These are phyloP conservation scores for Chaetomiaceae sp. DNA, from an alignment of 2,329 filamentous ascomycete genomes.

Conservation along the genomic window DNA sequence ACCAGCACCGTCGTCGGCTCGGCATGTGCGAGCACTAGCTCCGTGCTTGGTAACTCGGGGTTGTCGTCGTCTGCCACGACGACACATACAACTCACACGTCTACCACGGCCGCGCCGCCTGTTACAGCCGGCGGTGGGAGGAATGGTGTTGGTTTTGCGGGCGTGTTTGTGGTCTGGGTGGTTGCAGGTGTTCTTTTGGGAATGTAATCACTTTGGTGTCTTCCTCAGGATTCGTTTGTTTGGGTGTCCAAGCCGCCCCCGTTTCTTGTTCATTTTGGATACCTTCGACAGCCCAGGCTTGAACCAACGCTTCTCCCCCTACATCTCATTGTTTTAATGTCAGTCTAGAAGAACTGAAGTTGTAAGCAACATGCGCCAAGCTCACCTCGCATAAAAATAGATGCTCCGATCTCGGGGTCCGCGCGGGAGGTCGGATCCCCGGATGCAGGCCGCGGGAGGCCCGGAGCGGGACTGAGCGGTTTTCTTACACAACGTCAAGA, in stretches of 20 bases:
- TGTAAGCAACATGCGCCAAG: not conserved
- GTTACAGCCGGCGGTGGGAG: not conserved
- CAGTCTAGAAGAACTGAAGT: not conserved
- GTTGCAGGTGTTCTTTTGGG: not conserved
- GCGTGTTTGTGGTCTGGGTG: not conserved
- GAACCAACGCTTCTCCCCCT: not conserved
- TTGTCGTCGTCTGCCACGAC: not conserved
- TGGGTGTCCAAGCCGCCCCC: too few species aligned
- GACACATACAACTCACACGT: not conserved
- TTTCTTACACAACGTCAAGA: not conserved
- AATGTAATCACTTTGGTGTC: not conserved
- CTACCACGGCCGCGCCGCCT: constrained; percentile 4
- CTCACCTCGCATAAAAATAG: not conserved
- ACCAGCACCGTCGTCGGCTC: not conserved
- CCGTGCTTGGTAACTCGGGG: not conserved
- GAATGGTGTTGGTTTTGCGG: not conserved
- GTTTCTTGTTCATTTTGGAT: too few species aligned
- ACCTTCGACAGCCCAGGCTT: not conserved
- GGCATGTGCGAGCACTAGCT: not conserved
- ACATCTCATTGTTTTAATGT: not conserved
- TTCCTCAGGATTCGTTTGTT: too few species aligned
- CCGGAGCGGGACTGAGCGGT: constrained; percentile 11
- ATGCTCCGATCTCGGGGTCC: constrained; percentile 12
- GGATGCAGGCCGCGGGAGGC: not conserved
- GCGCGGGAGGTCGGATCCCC: not conserved